These are phyloP conservation scores for Amborella trichopoda DNA, from an alignment of 164 flowering plant species.

Conservation along the genomic window DNA sequence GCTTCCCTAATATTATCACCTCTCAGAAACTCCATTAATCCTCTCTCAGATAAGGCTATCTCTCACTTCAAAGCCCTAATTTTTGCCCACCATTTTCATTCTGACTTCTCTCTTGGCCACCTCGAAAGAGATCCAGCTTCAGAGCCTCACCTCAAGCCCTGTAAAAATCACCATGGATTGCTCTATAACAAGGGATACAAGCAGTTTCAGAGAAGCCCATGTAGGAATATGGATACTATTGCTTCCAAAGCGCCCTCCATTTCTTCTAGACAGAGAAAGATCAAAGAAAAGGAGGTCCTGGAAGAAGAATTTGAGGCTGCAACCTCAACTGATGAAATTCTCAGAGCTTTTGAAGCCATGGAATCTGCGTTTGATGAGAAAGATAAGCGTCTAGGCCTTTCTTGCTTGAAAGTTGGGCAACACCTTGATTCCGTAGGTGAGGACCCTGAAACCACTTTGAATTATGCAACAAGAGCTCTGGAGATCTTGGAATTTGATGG, in stretches of 20 bases:
- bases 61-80: background rate
- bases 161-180: constrained; percentile 21
- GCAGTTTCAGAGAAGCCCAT: constrained; percentile 25
- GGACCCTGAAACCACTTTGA: constrained; percentile 47
- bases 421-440: constrained; percentile 63
- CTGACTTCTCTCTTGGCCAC: constrained; percentile 8
- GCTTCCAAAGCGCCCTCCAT: constrained; percentile 23
- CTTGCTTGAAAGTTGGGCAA: constrained; percentile 66
- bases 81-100: constrained; percentile 11
- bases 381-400: constrained; percentile 47
- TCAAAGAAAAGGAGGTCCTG: constrained; percentile 34
- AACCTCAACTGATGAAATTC: constrained; percentile 39
- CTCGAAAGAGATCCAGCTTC: constrained; percentile 2
- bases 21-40: constrained; percentile 1
- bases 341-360: constrained; percentile 44
- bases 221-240: constrained; percentile 38
- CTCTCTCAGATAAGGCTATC: constrained; percentile 4
- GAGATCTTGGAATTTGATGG: constrained; percentile 22
- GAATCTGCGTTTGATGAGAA: constrained; percentile 46
- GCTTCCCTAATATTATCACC: constrained; percentile 27
- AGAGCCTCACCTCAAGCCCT: constrained; percentile 15
- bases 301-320: constrained; percentile 82
- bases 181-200: constrained; percentile 12
- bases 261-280: constrained; percentile 51
- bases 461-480: constrained; percentile 64